Conservation (phyloP, 345 rosid genomes). For the Linum tenue region DNA sequence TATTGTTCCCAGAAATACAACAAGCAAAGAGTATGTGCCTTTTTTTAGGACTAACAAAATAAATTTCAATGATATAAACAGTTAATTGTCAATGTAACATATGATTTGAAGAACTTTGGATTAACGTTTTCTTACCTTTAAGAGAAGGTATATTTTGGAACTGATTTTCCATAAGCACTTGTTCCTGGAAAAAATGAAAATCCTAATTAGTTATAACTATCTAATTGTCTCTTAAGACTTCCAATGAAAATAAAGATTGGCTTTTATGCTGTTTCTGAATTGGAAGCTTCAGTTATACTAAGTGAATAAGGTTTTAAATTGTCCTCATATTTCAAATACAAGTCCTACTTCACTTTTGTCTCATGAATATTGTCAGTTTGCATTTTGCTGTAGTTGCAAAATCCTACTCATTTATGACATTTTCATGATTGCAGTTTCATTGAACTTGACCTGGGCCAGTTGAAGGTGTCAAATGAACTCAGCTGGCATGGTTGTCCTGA, state of each 20-base stretch:
- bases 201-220: too few species aligned
- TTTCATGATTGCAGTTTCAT: conserved; percentile 57
- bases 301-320: not conserved
- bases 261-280: not conserved
- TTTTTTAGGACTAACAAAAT: not conserved
- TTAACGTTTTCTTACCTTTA: too few species aligned
- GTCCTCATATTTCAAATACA: not conserved
- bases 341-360: not conserved
- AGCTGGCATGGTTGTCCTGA: conserved; percentile 87
- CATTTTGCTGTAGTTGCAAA: not conserved
- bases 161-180: too few species aligned
- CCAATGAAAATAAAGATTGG: too few species aligned
- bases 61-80: not conserved
- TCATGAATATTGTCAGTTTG: not conserved
- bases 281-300: not conserved
- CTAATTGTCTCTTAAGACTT: too few species aligned
- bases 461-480: conserved; percentile 80
- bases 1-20: conserved; percentile 76
- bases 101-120: too few species aligned
- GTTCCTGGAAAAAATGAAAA: too few species aligned
- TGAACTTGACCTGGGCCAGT: conserved; percentile 89
- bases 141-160: too few species aligned
- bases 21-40: conserved; percentile 69
- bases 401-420: not conserved
- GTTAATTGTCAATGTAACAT: not conserved